Evolutionary conservation across 352 stramenopile genomes (phyloP), one percentile per base, ranked within the genome.

Genomic region (Globisporangium solare): DNA sequence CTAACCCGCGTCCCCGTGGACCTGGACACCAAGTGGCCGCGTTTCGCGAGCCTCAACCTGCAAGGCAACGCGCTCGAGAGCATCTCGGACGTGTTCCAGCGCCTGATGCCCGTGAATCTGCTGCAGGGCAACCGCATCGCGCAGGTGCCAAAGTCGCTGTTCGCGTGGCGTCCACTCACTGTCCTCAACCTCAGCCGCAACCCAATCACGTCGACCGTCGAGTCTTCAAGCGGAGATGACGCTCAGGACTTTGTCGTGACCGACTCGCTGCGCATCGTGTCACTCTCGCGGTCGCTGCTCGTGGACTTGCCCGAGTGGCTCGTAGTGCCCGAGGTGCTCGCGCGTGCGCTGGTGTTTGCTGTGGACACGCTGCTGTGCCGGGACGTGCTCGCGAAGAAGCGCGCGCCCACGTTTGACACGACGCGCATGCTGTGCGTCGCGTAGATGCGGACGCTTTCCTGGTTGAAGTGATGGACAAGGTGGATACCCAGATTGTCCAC

Each of bases 1-100:
- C 11, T 47, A 14, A 46, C 50, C 13, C n/a, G 37, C 31, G 12
- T 55, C 13, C 50, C 50, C 50, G 31, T 46, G 50, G 32, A 55
- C 7, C 37, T 55, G 50, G 50, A 55, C 32, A 35, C 11, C 12
- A 46, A 35, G 50, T 55, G 50, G 31, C 50, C 31, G 37, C 31
- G 37, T 11, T 31, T n/a, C 37, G 42, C 42, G 31, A 35, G 21
- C 15, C 21, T 55, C 32, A 55, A 46, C 8, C 32, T 55, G 50
- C 32, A 14, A 12, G 18, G 12, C 37, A 55, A 55, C 37, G 6
- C 35, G 21, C 47, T 51, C 47, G 47, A 51, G 47, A 51, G 47
- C 22, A 8, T 51, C 47, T 15, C 47, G 22, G 47, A 40, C 22
- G 35, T 39, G 14, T 27, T 40, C 14, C 47, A n/a, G 1, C 22